phyloP scores from a whole-genome alignment of 2,329 filamentous ascomycete species.

The Madurella mycetomatis region DNA sequence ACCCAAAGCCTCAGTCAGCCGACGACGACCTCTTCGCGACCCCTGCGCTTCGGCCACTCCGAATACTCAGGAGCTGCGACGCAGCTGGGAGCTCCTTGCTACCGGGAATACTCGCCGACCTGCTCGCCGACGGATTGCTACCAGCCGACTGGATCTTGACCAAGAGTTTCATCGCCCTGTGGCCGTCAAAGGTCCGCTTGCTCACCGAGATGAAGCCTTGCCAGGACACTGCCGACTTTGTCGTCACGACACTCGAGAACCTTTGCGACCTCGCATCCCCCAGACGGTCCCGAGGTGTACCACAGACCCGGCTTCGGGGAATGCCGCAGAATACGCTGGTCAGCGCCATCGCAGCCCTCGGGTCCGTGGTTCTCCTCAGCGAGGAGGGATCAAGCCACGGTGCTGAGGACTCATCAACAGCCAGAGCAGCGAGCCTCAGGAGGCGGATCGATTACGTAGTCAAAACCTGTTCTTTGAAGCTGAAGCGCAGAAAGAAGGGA shows the following conservation, averaged over 20 bases:
- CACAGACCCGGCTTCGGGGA: constrained; percentile 16
- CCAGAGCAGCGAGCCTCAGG: constrained; percentile 13
- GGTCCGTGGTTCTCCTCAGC: constrained; percentile 33
- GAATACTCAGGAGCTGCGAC: constrained; percentile 14
- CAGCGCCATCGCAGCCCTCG: constrained; percentile 39
- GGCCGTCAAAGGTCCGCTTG: constrained; percentile 35
- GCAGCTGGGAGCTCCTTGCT: constrained; percentile 24
- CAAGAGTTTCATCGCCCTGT: constrained; percentile 37
- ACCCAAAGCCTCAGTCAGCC: constrained; percentile 27
- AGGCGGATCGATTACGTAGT: constrained; percentile 28
- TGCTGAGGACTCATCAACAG: not conserved
- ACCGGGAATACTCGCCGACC: constrained; percentile 34
- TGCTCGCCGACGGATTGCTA: constrained; percentile 35
- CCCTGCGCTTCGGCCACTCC: constrained; percentile 33
- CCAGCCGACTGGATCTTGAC: constrained; percentile 44
- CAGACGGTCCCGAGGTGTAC: constrained; percentile 11
- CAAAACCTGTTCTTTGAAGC: constrained; percentile 26
- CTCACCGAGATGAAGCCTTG: constrained; percentile 31
- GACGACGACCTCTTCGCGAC: constrained; percentile 28
- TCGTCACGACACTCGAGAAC: constrained; percentile 32
- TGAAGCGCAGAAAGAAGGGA: constrained; percentile 20
- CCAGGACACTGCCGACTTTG: constrained; percentile 35
- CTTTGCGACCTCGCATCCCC: constrained; percentile 24
- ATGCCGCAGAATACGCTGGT: constrained; percentile 37
- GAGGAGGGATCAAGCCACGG: constrained; percentile 9